Evolutionary conservation across 1,139 yeast species (phyloP).

Genomic region (Kurtzmaniella natalensis): DNA sequence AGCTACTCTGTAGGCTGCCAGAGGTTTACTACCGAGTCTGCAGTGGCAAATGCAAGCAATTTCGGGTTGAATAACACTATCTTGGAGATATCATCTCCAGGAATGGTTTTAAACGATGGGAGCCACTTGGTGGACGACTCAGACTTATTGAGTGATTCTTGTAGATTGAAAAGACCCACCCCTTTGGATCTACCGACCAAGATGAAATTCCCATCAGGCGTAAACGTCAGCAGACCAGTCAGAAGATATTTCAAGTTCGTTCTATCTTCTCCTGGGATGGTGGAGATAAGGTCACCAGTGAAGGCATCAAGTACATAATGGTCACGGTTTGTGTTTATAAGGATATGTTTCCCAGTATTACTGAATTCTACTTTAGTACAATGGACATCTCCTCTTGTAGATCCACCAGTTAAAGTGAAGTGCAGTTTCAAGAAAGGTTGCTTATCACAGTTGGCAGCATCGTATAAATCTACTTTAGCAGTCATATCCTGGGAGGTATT

Average conservation of each 20-base stretch:
- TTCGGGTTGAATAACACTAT: slow-evolving; percentile 76
- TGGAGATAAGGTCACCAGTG: slow-evolving; percentile 55
- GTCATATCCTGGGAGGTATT: slow-evolving; percentile 19
- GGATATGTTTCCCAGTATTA: slow-evolving; percentile 71
- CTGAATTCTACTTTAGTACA: slow-evolving; percentile 80
- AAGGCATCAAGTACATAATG: slow-evolving; percentile 72
- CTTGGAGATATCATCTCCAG: slow-evolving; percentile 41
- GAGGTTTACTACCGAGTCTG: slow-evolving; percentile 52
- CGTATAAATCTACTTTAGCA: slow-evolving; percentile 56
- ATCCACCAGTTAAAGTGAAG: slow-evolving; percentile 20
- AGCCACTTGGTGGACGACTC: slow-evolving; percentile 9
- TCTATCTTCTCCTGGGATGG: slow-evolving; percentile 28
- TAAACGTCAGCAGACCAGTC: slow-evolving; percentile 61
- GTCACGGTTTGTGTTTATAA: slow-evolving; percentile 54
- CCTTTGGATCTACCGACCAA: slow-evolving; percentile 41
- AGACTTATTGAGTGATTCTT: background rate
- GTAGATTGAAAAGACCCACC: background rate
- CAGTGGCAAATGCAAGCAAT: slow-evolving; percentile 72
- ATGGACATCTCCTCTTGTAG: background rate
- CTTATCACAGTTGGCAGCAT: slow-evolving; percentile 51
- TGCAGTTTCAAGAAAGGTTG: slow-evolving; percentile 44
- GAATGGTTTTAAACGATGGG: background rate
- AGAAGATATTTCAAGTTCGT: slow-evolving; percentile 40
- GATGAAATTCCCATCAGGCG: slow-evolving; percentile 79
- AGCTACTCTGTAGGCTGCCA: no score